phyloP scores from a whole-genome alignment of 1,139 yeast genomes.

The Taphrina flavorubra region DNA sequence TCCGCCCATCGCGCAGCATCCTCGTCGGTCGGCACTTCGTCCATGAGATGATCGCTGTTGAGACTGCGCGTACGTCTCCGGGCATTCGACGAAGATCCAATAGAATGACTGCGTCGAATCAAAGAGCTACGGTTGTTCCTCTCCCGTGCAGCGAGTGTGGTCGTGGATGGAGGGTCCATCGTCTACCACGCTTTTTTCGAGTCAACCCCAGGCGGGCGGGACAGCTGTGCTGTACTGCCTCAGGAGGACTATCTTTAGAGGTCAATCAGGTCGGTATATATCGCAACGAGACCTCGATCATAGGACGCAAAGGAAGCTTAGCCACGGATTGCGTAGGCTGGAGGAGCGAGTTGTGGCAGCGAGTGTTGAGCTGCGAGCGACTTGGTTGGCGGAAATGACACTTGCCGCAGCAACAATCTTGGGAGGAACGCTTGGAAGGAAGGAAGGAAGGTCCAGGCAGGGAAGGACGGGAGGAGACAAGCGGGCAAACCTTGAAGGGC shows the following conservation, averaged over 20 bases:
- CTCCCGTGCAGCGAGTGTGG: constrained; percentile 1
- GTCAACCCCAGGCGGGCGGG: neutral
- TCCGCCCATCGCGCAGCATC: constrained; percentile 44
- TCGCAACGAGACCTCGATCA: too few relatives aligned
- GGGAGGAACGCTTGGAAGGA: neutral
- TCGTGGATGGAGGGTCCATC: constrained; percentile 11
- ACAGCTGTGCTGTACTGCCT: neutral
- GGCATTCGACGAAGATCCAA: constrained; percentile 20
- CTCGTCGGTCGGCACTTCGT: constrained; percentile 40
- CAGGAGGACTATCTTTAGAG: neutral
- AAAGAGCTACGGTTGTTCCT: constrained; percentile 11
- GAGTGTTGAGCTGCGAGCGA: neutral
- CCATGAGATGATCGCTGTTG: constrained; percentile 25
- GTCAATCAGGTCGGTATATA: too few relatives aligned
- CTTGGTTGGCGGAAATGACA: neutral
- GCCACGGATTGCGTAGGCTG: neutral
- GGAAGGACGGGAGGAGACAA: too few relatives aligned
- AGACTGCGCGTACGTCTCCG: constrained; percentile 34
- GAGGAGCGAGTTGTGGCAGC: neutral
- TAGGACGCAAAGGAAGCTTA: neutral
- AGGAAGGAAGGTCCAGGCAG: too few relatives aligned
- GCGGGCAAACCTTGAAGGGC: too few relatives aligned
- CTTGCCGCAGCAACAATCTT: neutral
- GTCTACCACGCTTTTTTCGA: neutral
- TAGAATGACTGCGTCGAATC: constrained; percentile 31